Conservation (phyloP, 345 rosid species). For the Crucihimalaya himalaica region DNA sequence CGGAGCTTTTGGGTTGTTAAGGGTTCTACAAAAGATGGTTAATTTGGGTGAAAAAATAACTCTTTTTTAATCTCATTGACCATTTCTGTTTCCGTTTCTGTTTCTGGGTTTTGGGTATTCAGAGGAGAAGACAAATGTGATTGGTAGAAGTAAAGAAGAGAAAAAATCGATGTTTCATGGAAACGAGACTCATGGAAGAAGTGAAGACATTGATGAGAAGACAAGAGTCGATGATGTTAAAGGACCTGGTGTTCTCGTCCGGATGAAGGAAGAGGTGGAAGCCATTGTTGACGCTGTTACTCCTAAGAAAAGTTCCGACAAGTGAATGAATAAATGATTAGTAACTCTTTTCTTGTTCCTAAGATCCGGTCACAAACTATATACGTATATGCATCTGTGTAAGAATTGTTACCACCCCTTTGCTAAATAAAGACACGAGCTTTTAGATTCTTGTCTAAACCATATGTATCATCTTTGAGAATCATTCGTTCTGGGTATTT, state of each 20-base stretch:
- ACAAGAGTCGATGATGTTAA: constrained; percentile 50
- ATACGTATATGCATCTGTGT: neutral
- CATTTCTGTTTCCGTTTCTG: neutral
- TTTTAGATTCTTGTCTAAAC: neutral
- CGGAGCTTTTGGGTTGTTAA: neutral
- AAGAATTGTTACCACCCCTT: neutral
- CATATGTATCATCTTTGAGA: neutral
- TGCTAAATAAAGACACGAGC: constrained; percentile 11
- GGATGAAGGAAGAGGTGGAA: constrained; percentile 56
- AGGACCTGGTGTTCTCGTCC: constrained; percentile 53
- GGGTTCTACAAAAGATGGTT: neutral
- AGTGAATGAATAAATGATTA: neutral
- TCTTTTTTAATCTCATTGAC: neutral
- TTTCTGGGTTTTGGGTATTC: neutral
- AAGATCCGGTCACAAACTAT: neutral
- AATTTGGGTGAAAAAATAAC: neutral
- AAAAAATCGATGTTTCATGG: constrained; percentile 39
- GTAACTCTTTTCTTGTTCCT: neutral
- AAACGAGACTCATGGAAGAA: constrained; percentile 55
- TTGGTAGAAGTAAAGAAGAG: constrained; percentile 51
- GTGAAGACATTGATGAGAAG: constrained; percentile 53
- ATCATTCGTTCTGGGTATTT: neutral
- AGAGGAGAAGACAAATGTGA: constrained; percentile 44
- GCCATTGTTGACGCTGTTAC: constrained; percentile 49
- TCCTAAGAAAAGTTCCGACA: constrained; percentile 38